Evolutionary conservation across 1,284 basidiomycete species (phyloP).

Genomic region (Wolfiporia cocos): DNA sequence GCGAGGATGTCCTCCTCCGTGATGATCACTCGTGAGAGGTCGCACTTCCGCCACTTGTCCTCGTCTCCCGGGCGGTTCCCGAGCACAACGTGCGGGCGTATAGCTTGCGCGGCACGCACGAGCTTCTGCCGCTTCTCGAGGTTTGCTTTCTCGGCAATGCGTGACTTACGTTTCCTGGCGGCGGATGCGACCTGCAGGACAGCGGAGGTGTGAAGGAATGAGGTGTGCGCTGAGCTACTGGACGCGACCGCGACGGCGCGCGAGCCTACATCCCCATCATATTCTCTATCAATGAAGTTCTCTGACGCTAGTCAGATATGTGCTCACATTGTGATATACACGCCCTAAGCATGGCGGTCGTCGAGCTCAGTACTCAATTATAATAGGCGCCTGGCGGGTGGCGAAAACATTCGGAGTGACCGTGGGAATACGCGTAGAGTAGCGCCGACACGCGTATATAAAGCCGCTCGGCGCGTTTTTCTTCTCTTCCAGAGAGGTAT

Average conservation of each 20-base stretch:
- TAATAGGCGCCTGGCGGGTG: background rate
- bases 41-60: conserved; percentile 55
- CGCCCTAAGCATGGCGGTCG: conserved; percentile 23
- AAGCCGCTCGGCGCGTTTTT: conserved; percentile 3
- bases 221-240: conserved; percentile 28
- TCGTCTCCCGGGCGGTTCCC: conserved; percentile 61
- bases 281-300: background rate
- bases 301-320: background rate
- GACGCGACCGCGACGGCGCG: conserved; percentile 43
- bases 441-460: conserved; percentile 15
- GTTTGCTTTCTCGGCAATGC: conserved; percentile 45
- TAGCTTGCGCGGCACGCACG: conserved; percentile 32
- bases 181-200: conserved; percentile 30
- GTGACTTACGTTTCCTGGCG: conserved; percentile 31
- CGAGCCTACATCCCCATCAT: conserved; percentile 26
- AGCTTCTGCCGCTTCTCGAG: conserved; percentile 41
- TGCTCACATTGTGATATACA: conserved; percentile 25
- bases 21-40: conserved; percentile 59
- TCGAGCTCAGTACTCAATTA: conserved; percentile 8
- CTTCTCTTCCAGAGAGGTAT: conserved; percentile 27
- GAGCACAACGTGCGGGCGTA: conserved; percentile 64
- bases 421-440: conserved; percentile 15
- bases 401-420: conserved; percentile 1
- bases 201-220: conserved; percentile 52
- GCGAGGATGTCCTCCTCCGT: conserved; percentile 43